Conservation (phyloP, 768 basidiomycete species). For the Russula sp. region DNA sequence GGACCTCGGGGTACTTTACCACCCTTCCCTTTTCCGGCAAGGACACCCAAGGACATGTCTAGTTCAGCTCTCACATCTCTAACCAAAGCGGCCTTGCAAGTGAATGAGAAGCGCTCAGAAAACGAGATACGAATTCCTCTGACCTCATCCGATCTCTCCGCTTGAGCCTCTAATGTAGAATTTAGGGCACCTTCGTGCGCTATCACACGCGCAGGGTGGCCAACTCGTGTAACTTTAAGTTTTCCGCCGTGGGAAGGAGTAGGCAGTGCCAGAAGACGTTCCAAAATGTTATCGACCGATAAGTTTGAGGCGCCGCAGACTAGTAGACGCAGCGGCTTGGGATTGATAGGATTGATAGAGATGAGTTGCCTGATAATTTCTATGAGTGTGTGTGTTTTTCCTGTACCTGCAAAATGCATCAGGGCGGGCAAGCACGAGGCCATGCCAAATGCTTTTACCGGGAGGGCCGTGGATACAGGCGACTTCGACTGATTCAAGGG, state of each 20-base stretch:
- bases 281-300: slow-evolving; percentile 92
- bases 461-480: slow-evolving; percentile 98
- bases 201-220: slow-evolving; percentile 93
- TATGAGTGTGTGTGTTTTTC: slow-evolving; percentile 93
- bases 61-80: slow-evolving; percentile 88
- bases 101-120: neutral
- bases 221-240: slow-evolving; percentile 76
- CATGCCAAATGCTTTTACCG: slow-evolving; percentile 38
- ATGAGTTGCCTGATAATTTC: slow-evolving; percentile 88
- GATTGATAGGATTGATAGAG: slow-evolving; percentile 39
- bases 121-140: neutral
- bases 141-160: slow-evolving; percentile 66
- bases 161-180: slow-evolving; percentile 67
- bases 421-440: neutral
- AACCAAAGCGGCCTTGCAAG: slow-evolving; percentile 61
- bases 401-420: slow-evolving; percentile 51
- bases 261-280: slow-evolving; percentile 68
- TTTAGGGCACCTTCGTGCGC: slow-evolving; percentile 59
- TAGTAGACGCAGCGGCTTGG: slow-evolving; percentile 57
- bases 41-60: slow-evolving; percentile 53
- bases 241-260: slow-evolving; percentile 41
- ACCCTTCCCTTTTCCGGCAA: slow-evolving; percentile 71
- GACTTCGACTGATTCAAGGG: slow-evolving; percentile 73
- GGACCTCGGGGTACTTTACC: slow-evolving; percentile 62
- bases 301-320: slow-evolving; percentile 94